Evolutionary conservation across 805 yeast genomes (phyloP).

Genomic region (Torulaspora microellipsoides): DNA sequence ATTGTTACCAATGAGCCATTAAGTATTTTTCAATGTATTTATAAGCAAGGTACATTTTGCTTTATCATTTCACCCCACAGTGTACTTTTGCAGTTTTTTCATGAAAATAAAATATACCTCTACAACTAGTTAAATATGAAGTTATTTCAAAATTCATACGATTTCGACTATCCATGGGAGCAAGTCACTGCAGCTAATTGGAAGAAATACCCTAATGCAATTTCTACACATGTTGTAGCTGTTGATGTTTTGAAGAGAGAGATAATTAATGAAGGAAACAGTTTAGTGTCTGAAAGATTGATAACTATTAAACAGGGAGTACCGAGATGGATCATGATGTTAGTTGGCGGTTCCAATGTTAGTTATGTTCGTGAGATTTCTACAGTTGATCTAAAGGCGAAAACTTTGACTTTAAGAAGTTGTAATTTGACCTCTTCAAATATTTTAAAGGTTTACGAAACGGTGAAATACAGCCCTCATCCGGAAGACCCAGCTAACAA

Average conservation of each 20-base stretch:
- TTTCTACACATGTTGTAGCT: slow-evolving; percentile 86
- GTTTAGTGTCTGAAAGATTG: slow-evolving; percentile 75
- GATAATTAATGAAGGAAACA: slow-evolving; percentile 47
- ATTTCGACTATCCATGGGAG: slow-evolving; percentile 84
- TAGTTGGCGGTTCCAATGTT: slow-evolving; percentile 68
- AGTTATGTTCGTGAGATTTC: slow-evolving; percentile 88
- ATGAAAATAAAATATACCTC: no score
- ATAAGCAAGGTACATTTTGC: no score
- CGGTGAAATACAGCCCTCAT: slow-evolving; percentile 78
- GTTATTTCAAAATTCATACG: slow-evolving; percentile 64
- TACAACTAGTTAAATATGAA: slow-evolving; percentile 49
- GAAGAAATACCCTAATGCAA: slow-evolving; percentile 94
- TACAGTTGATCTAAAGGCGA: slow-evolving; percentile 63
- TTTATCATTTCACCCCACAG: no score
- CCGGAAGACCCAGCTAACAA: slow-evolving; percentile 42
- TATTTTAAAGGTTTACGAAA: slow-evolving; percentile 75
- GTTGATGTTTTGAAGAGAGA: slow-evolving; percentile 84
- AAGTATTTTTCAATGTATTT: no score
- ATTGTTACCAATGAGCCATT: no score
- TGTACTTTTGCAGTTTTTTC: no score
- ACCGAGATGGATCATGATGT: slow-evolving; percentile 70
- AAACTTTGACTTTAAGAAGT: slow-evolving; percentile 74
- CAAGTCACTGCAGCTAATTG: slow-evolving; percentile 94
- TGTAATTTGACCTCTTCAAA: slow-evolving; percentile 78
- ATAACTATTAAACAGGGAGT: slow-evolving; percentile 84